Evolutionary conservation across 1,139 yeast genomes (phyloP), one percentile per base, ranked within the genome.

Genomic region (Blastobotrys illinoisensis): DNA sequence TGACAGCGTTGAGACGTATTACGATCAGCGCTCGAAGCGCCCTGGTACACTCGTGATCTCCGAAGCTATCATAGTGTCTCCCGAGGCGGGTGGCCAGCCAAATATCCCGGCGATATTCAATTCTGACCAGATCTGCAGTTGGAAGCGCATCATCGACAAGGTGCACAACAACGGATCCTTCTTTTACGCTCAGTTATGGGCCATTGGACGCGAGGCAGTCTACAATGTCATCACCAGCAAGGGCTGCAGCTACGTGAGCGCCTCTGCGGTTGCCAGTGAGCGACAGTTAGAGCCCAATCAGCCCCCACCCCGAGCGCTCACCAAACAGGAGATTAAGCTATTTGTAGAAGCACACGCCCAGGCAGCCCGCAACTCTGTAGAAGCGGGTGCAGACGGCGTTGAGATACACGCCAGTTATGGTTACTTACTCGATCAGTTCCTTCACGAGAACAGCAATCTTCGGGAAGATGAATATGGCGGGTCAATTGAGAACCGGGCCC

Each of bases 391-490:
- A 58, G 90, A 85, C 65, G 82, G 80, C 59, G 76, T 85, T 44
- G 88, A 85, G 68, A 66, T 85, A 53, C 89, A 84, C 64, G 74
- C 73, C 49, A 89, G 88, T 9, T 50, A 55, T 23, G 78, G 67
- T 51, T 76, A 56, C 64, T 73, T 56, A 67, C 71, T 57, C 62
- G 84, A 83, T 67, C 83, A 80, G 65, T 83, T 85, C 65, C 66
- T 83, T 28, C 75, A 75, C 56, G 73, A 73, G 47, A 62, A 68
- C 45, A 70, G 80, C 46, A 85, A 85, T 70, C 63, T 74, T 56
- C 77, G 89, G 65, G 79, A 83, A 9, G 88, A 83, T 64, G 74
- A 80, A 65, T 83, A 82, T 66, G 88, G 87, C 58, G 86, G 87
- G 2, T 71, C 79, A 14, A 72, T 83, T 58, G 87, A 82, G 64